Evolutionary conservation across 441 rosid species (phyloP).

Genomic region (Populus trichocarpa): DNA sequence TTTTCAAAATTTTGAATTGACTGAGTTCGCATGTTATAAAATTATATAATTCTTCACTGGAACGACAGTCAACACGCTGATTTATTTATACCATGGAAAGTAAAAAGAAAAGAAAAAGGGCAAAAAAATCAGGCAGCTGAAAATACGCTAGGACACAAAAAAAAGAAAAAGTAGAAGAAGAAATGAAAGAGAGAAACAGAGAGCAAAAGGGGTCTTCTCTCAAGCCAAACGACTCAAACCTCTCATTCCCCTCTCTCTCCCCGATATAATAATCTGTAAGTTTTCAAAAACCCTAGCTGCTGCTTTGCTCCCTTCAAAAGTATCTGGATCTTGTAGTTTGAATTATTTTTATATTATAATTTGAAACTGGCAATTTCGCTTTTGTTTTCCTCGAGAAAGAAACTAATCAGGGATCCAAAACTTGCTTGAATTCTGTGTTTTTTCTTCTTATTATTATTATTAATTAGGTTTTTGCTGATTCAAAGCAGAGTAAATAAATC

Average conservation of each 20-base stretch:
- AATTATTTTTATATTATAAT: not conserved
- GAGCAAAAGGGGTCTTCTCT: not conserved
- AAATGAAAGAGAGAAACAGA: not conserved
- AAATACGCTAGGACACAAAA: not conserved
- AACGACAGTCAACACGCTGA: not conserved
- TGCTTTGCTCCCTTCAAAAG: not conserved
- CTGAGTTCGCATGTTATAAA: no score
- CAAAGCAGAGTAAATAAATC: not conserved
- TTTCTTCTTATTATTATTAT: not conserved
- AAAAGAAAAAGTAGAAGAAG: not conserved
- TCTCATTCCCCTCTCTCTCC: not conserved
- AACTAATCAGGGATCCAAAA: slow-evolving; percentile 29
- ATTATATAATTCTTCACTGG: not conserved
- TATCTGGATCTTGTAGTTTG: slow-evolving; percentile 3
- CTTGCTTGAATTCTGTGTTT: slow-evolving; percentile 26
- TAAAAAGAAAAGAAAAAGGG: not conserved
- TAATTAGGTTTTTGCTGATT: slow-evolving; percentile 4
- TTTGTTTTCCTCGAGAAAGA: slow-evolving; percentile 19
- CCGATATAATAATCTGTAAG: slow-evolving; percentile 9
- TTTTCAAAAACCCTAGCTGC: slow-evolving; percentile 16
- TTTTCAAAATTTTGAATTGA: no score
- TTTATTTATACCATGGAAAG: not conserved
- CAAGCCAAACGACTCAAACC: not conserved
- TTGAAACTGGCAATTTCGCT: slow-evolving; percentile 7
- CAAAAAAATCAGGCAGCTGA: not conserved